These are phyloP conservation scores for Lepidium campestre DNA, from an alignment of 441 rosid species.

Conservation along the genomic window DNA sequence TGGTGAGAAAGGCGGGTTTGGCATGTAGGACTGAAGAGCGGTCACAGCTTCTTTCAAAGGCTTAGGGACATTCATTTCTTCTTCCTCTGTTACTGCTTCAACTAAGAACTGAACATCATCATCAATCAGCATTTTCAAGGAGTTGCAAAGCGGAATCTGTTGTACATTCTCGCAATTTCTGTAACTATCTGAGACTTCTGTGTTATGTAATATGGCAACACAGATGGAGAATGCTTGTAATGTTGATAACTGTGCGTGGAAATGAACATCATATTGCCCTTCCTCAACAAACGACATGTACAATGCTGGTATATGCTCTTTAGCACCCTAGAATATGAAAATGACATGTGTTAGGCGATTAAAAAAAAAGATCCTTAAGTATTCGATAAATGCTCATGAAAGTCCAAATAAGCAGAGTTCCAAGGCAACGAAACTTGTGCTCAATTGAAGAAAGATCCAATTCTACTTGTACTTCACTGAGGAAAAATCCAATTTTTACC, in stretches of 20 bases:
- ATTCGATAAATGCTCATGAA: background rate
- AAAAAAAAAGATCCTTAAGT: background rate
- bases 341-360: background rate
- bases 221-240: slow-evolving; percentile 92
- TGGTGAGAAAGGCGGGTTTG: slow-evolving; percentile 89
- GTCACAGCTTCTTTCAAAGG: slow-evolving; percentile 29
- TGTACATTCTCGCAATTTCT: slow-evolving; percentile 27
- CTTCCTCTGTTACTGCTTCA: slow-evolving; percentile 52
- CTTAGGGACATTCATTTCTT: slow-evolving; percentile 34
- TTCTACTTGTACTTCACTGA: background rate
- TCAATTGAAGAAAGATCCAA: background rate
- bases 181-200: slow-evolving; percentile 36
- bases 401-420: background rate
- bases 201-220: slow-evolving; percentile 68
- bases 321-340: slow-evolving; percentile 48
- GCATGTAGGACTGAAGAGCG: slow-evolving; percentile 47
- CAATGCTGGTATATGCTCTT: slow-evolving; percentile 61
- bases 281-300: slow-evolving; percentile 52
- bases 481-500: slow-evolving; percentile 36
- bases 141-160: slow-evolving; percentile 41
- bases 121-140: slow-evolving; percentile 61
- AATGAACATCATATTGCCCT: slow-evolving; percentile 73
- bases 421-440: background rate
- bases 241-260: slow-evolving; percentile 78
- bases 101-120: slow-evolving; percentile 68